phyloP scores from a whole-genome alignment of 768 basidiomycete genomes.

The Trametopsis cervina region DNA sequence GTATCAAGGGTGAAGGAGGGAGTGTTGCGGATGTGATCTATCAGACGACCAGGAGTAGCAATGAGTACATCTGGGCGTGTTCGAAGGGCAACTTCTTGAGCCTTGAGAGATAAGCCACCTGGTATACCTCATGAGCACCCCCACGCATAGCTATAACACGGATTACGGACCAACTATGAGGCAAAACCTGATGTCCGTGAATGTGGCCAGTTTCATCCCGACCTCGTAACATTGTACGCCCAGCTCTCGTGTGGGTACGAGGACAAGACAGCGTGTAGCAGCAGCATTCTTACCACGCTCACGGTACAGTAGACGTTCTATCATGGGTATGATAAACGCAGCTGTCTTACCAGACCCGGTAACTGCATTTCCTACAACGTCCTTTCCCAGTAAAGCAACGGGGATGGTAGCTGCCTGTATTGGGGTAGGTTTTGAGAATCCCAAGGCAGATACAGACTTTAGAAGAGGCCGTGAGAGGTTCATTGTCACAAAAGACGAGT shows the following conservation, averaged over 20 bases:
- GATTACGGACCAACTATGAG: constrained; percentile 72
- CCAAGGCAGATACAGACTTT: constrained; percentile 79
- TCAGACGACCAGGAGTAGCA: constrained; percentile 88
- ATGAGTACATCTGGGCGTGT: constrained; percentile 90
- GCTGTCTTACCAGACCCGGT: constrained; percentile 99
- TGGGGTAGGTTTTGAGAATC: constrained; percentile 83
- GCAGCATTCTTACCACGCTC: constrained; percentile 85
- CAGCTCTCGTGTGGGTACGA: constrained; percentile 92
- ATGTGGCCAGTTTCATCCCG: constrained; percentile 73
- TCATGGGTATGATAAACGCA: constrained; percentile 90
- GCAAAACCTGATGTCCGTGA: constrained; percentile 87
- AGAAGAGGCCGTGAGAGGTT: constrained; percentile 92
- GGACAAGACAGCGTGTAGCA: constrained; percentile 82
- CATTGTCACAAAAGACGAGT: constrained; percentile 85
- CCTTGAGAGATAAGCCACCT: constrained; percentile 92
- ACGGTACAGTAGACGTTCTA: constrained; percentile 88
- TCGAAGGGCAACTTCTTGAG: constrained; percentile 82
- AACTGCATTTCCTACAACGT: constrained; percentile 91
- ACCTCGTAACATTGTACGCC: constrained; percentile 96
- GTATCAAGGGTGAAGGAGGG: constrained; percentile 89
- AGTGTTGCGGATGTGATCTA: constrained; percentile 96
- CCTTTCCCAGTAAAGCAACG: constrained; percentile 88
- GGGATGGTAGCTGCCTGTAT: constrained; percentile 95
- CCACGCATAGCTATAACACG: background rate
- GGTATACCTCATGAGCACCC: background rate